Evolutionary conservation across 2,329 filamentous ascomycete species (phyloP), one percentile per base, ranked within the genome.

Genomic region (Penicillium olsonii): DNA sequence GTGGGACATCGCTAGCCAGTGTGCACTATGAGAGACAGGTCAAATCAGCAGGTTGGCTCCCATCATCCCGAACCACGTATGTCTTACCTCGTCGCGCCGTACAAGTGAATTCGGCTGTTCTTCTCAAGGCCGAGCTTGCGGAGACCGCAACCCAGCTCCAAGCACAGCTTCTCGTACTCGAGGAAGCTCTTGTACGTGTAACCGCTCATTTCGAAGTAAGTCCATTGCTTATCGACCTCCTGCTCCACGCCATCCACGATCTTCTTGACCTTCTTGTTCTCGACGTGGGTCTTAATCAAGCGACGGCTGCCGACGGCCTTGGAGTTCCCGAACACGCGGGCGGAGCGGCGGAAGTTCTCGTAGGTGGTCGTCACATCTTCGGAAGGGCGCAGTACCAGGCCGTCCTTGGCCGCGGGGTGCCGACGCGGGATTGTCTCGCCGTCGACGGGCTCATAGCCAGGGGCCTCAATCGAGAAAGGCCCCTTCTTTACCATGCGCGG

Each of bases 261-360:
- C 81, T 95, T 96, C 80, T 91, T 87, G 60, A 96, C 77, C 80
- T 90, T 94, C 78, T 92, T 95, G 61, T 82, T 86, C 78, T 96
- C 91, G 63, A 83, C 83, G 72, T 95, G 90, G 39, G 86, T 84
- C 71, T 86, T 79, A 72, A 96, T 71, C 50, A 95, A 80, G 69
- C 82, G 86, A 56, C 91, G 85, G 63, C 79, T 80, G 60, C 88
- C 91, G 53, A 89, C 77, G 52, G 84, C 85, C 51, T 81, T 79
- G 64, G 84, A 79, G 64, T 84, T 80, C 52, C 81, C 80, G 65
- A 83, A 85, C 52, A 80, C 72, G 46, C 77, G 77, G 37, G 87
- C 86, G 60, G 85, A 85, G 61, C 84, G 81, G 65, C 81, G 81
- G 64, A 95, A 77, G 57, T 95, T 82, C 63, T 95, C 88, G 74